Base-by-base conservation (phyloP, 169 alveolate species). In the Theileria sp. region DNA sequence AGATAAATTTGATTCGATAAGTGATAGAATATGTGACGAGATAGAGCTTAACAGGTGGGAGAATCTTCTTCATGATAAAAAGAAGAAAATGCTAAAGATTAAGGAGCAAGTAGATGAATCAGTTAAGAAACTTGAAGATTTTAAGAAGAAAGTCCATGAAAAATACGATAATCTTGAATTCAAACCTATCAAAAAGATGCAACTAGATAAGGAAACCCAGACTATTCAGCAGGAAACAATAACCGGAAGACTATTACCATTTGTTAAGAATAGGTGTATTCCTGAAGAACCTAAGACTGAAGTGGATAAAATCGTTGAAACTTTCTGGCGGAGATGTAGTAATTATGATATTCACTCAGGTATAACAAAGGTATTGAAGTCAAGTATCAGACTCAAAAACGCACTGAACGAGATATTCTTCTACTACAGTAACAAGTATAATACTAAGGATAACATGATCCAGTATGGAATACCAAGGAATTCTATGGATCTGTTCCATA, bases 371-470 rank as follows among this genome's bases (percentile, higher is more conserved):
- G 89, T 85, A 4, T 50, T 91, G 26, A 91, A 91, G 61, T 87
- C 87, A 26, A 81, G 91, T 75, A 86, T 89, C 15, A 44, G 94
- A n/a, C 70, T 91, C 73, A 91, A 91, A 81, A 85, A 73, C 75
- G 58, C 87, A 1, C 51, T 87, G n/a, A 87, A 81, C 38, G 94
- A 91, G 77, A 80, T 86, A 7, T 91, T 91, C 77, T 49, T 81
- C 80, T 75, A 71, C 87, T 84, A 76, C 65, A 56, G 87, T 44
- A 50, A 68, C 30, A 32, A 56, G 49, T 69, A 84, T 36, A 62
- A 75, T 15, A 77, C 70, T 54, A 91, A 79, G 8, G 65, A 44
- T 13, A 79, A 58, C 17, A 49, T 82, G 49, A 56, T 70, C 32
- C 61, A 62, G 75, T 44, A 65, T 15, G 89, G 85, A 32, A 77